Percentiles rank a stretch among this genome's conserved stretches.
Conservation (phyloP, 768 basidiomycete genomes). For the Macrolepiota albuminosa region DNA sequence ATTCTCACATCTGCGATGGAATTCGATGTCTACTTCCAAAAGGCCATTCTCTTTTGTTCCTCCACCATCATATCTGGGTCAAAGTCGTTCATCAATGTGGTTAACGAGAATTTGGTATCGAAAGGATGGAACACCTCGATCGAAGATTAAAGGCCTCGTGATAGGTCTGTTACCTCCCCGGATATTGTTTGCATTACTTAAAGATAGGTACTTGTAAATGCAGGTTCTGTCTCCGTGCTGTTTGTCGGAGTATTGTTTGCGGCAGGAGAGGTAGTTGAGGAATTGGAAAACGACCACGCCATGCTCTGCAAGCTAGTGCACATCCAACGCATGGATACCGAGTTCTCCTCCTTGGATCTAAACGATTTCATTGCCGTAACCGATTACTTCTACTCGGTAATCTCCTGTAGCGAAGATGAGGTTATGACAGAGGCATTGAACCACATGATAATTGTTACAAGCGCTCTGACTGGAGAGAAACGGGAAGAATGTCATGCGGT, state of each 20-base stretch:
- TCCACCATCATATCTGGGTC: slow-evolving; percentile 3
- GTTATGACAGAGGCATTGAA: slow-evolving; percentile 11
- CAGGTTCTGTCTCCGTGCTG: neutral
- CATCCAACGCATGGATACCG: slow-evolving; percentile 25
- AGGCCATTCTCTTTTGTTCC: slow-evolving; percentile 1
- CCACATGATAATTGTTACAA: neutral
- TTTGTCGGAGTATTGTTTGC: neutral
- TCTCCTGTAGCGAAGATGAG: neutral
- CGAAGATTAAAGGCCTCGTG: slow-evolving; percentile 26
- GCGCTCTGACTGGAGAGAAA: slow-evolving; percentile 7
- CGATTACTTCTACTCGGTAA: slow-evolving; percentile 19
- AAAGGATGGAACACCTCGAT: slow-evolving; percentile 31
- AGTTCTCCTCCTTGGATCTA: slow-evolving; percentile 21
- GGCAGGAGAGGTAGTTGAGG: neutral
- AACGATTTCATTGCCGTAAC: slow-evolving; percentile 18
- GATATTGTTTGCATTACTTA: neutral
- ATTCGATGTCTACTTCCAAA: slow-evolving; percentile 9
- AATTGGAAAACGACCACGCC: neutral
- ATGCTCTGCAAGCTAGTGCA: slow-evolving; percentile 16
- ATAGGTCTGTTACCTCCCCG: slow-evolving; percentile 20
- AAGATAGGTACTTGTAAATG: neutral
- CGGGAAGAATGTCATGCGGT: slow-evolving; percentile 22
- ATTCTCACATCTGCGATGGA: slow-evolving; percentile 16
- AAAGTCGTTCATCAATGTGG: slow-evolving; percentile 18
- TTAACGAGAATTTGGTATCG: slow-evolving; percentile 26